These are phyloP conservation scores for Mortierella sp. DNA, from an alignment of 371 early-diverging fungal genomes.

Conservation along the genomic window DNA sequence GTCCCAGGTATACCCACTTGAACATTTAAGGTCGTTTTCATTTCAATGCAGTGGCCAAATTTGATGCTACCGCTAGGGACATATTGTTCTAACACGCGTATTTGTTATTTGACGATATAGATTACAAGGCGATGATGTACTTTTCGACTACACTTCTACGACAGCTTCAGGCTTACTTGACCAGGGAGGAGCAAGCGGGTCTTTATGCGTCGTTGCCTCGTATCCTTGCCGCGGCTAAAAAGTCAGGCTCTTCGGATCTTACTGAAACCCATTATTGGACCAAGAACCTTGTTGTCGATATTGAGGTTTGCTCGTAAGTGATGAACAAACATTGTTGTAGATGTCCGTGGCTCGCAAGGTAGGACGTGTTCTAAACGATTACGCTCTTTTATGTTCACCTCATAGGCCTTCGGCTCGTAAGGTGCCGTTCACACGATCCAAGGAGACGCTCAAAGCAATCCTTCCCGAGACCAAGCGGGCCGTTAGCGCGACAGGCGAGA, in stretches of 20 bases:
- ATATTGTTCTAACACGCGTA: background rate
- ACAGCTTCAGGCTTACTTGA: constrained; percentile 71
- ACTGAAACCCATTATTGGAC: constrained; percentile 61
- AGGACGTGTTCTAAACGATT: background rate
- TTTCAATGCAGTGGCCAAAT: background rate
- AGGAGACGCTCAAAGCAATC: constrained; percentile 51
- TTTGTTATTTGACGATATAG: constrained; percentile 47
- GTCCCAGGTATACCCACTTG: constrained; percentile 65
- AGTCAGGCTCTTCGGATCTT: constrained; percentile 40
- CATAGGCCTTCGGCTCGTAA: constrained; percentile 59
- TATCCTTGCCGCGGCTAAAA: constrained; percentile 65
- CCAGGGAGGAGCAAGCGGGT: constrained; percentile 78
- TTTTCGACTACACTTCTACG: constrained; percentile 77
- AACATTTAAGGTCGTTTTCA: too few relatives aligned
- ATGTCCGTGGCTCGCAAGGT: background rate
- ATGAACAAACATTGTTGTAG: background rate
- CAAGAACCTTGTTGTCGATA: constrained; percentile 49
- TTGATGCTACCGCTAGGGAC: background rate
- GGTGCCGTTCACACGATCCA: constrained; percentile 52
- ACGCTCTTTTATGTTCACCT: constrained; percentile 4
- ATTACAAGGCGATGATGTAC: constrained; percentile 71
- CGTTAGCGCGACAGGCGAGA: constrained; percentile 36
- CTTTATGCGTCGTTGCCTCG: constrained; percentile 72
- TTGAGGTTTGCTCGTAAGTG: constrained; percentile 60
- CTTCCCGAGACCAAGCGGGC: constrained; percentile 39